Base-by-base conservation (phyloP, 2,329 filamentous ascomycete species). In the Pyricularia pennisetigena region DNA sequence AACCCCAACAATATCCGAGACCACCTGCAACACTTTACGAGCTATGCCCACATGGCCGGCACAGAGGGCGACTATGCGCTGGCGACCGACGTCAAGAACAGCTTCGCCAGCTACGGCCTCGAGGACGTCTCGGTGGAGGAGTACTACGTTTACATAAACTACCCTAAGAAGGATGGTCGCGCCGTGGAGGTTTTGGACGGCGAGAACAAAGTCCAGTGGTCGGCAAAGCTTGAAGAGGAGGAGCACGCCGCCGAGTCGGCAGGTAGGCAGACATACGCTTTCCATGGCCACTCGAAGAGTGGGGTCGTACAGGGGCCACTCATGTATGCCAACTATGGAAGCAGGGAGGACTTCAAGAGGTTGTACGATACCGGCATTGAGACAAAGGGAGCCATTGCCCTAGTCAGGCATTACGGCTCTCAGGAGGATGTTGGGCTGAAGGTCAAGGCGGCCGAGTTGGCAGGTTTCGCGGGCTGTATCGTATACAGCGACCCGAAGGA, bases 321-420 rank as follows among this genome's bases (percentile, higher is more conserved):
- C 63, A 86, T 99, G 1, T 99, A 97, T 76, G 94, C 90, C 67
- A 97, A 98, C 78, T 97, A 94, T 74, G 96, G 95, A 14, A 90
- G 92, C 62, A 85, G 88, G 66, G 88, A 92, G 62, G 95, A 99
- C 76, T 98, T 96, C 76, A 83, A 90, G 75, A 81, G 79, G 68
- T 80, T 99, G 30, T 81, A 85, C 69, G 88, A 93, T 68, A 86
- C 85, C 71, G 91, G 89, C 0, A 84, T 98, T 70, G 84, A 90
- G 30, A 85, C 92, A 1, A 86, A 89, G 67, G 94, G 92, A 14
- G 89, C 93, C 3, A 93, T 99, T 74, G 93, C 89, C 1, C 81
- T 99, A 41, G 91, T 98, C 24, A 86, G 92, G 69, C 90, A 95
- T 76, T 89, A 90, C 72, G 93, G 92, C 41, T 86, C 87, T 0